A percentile compares a stretch with the other conserved stretches of the same genome.
phyloP scores from a whole-genome alignment of 202 grass and related monocot genomes.

The Elaeis oleifera region DNA sequence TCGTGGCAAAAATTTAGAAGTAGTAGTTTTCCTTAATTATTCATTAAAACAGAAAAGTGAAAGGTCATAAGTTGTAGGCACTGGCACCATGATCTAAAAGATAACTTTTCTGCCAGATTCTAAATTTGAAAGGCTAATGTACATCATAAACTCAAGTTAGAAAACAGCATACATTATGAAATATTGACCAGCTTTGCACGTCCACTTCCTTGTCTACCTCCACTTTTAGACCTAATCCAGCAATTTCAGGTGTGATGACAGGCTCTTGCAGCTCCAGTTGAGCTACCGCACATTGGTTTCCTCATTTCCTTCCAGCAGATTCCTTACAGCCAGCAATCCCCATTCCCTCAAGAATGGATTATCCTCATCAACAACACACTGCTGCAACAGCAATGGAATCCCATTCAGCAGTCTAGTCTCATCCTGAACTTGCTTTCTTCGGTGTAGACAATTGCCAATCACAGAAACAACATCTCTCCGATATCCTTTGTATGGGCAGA shows the following conservation, averaged over 20 bases:
- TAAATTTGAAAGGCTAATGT: too few species aligned
- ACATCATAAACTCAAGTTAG: neutral
- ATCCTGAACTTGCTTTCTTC: constrained; percentile 66
- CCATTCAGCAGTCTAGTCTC: constrained; percentile 53
- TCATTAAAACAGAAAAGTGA: too few species aligned
- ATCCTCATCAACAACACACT: constrained; percentile 79
- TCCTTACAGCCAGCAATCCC: constrained; percentile 65
- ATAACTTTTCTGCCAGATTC: too few species aligned
- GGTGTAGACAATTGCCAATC: constrained; percentile 66
- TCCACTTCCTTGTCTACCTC: constrained; percentile 66
- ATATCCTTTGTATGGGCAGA: constrained; percentile 78
- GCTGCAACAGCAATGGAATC: constrained; percentile 70
- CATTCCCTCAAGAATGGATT: constrained; percentile 88
- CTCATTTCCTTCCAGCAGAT: constrained; percentile 77
- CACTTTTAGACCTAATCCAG: constrained; percentile 60
- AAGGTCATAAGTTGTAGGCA: too few species aligned
- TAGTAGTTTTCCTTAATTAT: too few species aligned
- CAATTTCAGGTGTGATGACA: constrained; percentile 65
- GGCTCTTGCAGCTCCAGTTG: constrained; percentile 70
- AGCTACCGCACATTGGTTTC: constrained; percentile 69
- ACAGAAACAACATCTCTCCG: constrained; percentile 71
- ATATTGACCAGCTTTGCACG: constrained; percentile 73
- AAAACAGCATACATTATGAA: constrained; percentile 30
- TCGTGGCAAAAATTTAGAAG: too few species aligned
- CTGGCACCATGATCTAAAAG: too few species aligned